Percentiles rank a stretch among this genome's conserved stretches.
These are phyloP conservation scores for Talaromyces atroroseus DNA, from an alignment of 2,329 filamentous ascomycete genomes.

Conservation along the genomic window DNA sequence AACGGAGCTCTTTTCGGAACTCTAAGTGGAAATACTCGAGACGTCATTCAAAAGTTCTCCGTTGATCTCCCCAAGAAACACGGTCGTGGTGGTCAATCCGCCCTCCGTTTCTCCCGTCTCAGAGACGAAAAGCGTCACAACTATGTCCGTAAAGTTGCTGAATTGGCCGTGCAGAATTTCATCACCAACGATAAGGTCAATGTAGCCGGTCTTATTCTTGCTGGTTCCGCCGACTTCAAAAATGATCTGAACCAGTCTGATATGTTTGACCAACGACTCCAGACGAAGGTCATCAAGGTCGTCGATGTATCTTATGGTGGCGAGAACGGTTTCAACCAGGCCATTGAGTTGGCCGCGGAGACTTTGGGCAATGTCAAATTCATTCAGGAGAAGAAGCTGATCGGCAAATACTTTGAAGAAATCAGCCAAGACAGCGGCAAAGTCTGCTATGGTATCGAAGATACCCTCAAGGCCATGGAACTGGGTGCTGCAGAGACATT, in stretches of 20 bases:
- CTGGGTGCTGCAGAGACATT: slow-evolving; percentile 89
- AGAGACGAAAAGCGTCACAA: slow-evolving; percentile 99
- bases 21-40: slow-evolving; percentile 92
- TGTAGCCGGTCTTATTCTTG: slow-evolving; percentile 88
- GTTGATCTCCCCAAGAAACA: slow-evolving; percentile 99
- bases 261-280: slow-evolving; percentile 88
- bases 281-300: slow-evolving; percentile 96
- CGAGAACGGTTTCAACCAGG: slow-evolving; percentile 99
- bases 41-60: slow-evolving; percentile 95
- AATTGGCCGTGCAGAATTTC: slow-evolving; percentile 97
- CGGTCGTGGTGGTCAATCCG: slow-evolving; percentile 99
- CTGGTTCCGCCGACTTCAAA: slow-evolving; percentile 98
- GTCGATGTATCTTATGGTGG: slow-evolving; percentile 98
- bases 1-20: slow-evolving; percentile 97
- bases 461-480: slow-evolving; percentile 94
- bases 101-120: slow-evolving; percentile 97
- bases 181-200: slow-evolving; percentile 99
- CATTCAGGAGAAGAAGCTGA: slow-evolving; percentile 99
- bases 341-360: slow-evolving; percentile 90
- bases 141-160: slow-evolving; percentile 97
- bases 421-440: slow-evolving; percentile 96
- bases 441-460: slow-evolving; percentile 96
- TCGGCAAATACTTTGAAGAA: slow-evolving; percentile 98
- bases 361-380: slow-evolving; percentile 99
- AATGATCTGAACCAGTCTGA: slow-evolving; percentile 97